Percentiles rank a stretch among this genome's conserved stretches.
Conservation (phyloP, 2,329 filamentous ascomycete genomes). For the Apiospora sp. region DNA sequence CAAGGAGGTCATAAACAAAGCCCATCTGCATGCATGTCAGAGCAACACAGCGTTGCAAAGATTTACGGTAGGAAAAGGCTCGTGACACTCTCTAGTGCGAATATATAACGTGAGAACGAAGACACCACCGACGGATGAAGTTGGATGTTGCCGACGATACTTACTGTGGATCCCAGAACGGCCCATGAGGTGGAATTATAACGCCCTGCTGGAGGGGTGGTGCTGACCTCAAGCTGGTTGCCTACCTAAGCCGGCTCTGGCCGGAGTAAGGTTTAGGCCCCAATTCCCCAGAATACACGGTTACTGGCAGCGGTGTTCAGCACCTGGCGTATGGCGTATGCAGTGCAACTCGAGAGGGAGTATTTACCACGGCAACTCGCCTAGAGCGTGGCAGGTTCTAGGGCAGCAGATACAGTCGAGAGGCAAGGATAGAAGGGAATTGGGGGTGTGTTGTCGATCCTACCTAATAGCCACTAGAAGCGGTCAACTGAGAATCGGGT, state of each 20-base stretch:
- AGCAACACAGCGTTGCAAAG: slow-evolving; percentile 3
- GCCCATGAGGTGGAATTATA: background rate
- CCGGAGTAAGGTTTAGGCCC: background rate
- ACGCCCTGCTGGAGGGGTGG: background rate
- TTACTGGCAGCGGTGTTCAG: background rate
- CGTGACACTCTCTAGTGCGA: slow-evolving; percentile 11
- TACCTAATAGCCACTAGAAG: background rate
- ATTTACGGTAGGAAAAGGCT: background rate
- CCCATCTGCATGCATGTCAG: slow-evolving; percentile 22
- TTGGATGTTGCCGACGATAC: background rate
- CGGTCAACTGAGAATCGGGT: slow-evolving; percentile 10
- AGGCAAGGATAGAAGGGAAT: background rate
- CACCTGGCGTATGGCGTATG: slow-evolving; percentile 21
- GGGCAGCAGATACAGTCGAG: background rate
- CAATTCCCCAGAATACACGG: background rate
- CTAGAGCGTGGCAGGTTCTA: background rate
- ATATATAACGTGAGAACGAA: slow-evolving; percentile 23
- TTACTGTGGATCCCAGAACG: background rate
- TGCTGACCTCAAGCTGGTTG: background rate
- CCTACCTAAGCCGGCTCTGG: background rate
- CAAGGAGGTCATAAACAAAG: background rate
- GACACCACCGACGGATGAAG: slow-evolving; percentile 11
- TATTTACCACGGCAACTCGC: slow-evolving; percentile 1
- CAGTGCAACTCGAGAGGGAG: background rate
- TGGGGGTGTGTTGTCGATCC: background rate